Evolutionary conservation across 2,329 filamentous ascomycete species (phyloP), one percentile per base, ranked within the genome.

Genomic region (Penicillium polonicum): DNA sequence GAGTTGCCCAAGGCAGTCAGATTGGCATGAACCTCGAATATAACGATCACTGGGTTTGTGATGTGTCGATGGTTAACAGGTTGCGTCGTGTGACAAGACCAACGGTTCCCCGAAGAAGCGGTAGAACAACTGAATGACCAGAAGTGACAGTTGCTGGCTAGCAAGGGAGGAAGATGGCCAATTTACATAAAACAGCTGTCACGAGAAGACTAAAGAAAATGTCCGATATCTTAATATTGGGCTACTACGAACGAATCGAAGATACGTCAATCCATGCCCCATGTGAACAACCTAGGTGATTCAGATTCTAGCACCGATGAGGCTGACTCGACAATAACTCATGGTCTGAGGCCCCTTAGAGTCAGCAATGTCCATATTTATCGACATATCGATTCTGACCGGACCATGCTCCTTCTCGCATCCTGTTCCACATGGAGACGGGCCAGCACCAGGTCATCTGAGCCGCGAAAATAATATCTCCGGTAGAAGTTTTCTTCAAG

Each of bases 231-330:
- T 19, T 21, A 42, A 19, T 23, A 48, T 7, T 35, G 5, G 9
- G 12, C 35, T 27, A 44, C 42, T 55, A 49, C 60, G 52, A 63
- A 65, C 58, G 39, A 52, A 61, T 55, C 17, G 48, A 51, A 48
- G 64, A 62, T 62, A 66, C 60, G 65, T 64, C 62, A 65, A 66
- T 60, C 23, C 33, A 42, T 13, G 12, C 15, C 50, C 57, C 65
- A 61, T 64, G 60, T 65, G 64, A 65, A 50, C 49, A 55, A 35
- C 10, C 39, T 21, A 33, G 21, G 44, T 53, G 54, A 48, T 45
- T 45, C 21, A 15, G 29, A 53, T 48, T 43, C 56, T 52, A 41
- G 23, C 43, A 45, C 13, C 8, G n/a, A 60, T 61, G 58, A 61
- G 60, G 57, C 63, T 60, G 60, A 62, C 12, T 12, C 13, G 15